phyloP scores from a whole-genome alignment of 768 basidiomycete genomes.

The Cystobasidium tubakii region DNA sequence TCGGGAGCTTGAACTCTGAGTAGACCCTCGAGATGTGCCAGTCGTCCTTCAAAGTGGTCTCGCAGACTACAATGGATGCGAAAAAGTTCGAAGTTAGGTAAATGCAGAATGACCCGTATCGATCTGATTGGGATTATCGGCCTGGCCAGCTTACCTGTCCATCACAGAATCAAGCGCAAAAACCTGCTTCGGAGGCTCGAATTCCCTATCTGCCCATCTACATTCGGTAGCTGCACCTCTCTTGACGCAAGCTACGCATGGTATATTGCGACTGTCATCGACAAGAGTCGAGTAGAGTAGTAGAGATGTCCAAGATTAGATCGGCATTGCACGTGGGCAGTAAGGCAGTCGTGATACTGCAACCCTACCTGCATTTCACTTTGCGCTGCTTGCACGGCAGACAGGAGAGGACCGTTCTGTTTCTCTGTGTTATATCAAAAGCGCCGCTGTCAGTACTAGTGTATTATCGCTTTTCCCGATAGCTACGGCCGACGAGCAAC shows the following conservation, averaged over 20 bases:
- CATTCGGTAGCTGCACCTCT: conserved; percentile 9
- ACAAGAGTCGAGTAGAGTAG: too few species aligned
- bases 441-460: too few species aligned
- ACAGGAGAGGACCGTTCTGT: not conserved
- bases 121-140: too few species aligned
- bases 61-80: not conserved
- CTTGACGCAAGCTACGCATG: conserved; percentile 1
- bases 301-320: not conserved
- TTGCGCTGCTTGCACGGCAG: conserved; percentile 3
- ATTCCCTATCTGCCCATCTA: conserved; percentile 3
- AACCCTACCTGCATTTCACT: not conserved
- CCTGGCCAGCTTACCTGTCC: conserved; percentile 1
- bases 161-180: conserved; percentile 10
- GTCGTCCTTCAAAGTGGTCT: not conserved
- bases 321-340: not conserved
- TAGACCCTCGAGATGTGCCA: not conserved
- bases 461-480: too few species aligned
- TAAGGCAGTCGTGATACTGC: not conserved
- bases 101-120: too few species aligned
- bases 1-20: not conserved
- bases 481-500: too few species aligned
- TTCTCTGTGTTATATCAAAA: not conserved
- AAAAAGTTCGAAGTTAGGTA: too few species aligned
- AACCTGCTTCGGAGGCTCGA: conserved; percentile 18
- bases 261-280: conserved; percentile 3